Base-by-base conservation (phyloP, 1,284 basidiomycete species). In the Chiua sp. region DNA sequence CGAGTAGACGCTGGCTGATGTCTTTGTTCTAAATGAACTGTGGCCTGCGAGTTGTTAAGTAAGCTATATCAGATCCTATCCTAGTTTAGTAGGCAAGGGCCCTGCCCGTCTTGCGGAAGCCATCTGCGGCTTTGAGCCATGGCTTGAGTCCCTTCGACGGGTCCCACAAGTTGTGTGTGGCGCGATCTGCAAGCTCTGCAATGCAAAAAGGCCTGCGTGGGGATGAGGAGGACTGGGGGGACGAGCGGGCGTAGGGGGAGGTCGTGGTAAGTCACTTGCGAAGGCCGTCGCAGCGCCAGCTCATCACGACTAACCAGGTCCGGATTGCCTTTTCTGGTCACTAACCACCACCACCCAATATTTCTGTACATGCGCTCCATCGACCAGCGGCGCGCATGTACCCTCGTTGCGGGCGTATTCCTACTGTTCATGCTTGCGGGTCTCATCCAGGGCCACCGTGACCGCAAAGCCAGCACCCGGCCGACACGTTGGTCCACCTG, bases 401-500 rank as follows among this genome's bases (percentile, higher is more conserved):
- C 85, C 59, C 86, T 87, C 67, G 56, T 86, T 15, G 65, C 72
- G 16, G 79, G 74, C 59, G 73, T 86, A 30, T 77, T 85, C 60
- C 49, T 86, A 23, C 67, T 82, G 47, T 90, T 89, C 67, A 79
- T 85, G 76, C 79, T 86, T 51, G 79, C 82, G 0, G 87, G 87
- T 4, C 75, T 87, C 55, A 82, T 82, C 67, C 76, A 78, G 11
- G 79, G 80, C 13, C 76, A 73, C 28, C 66, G 69, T 59, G 65
- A 64, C 37, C 70, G 63, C 33, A 39, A 60, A 30, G 46, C 52
- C 7, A 58, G 59, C 23, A 28, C 49, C 35, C 56, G 51, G 15
- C 60, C 44, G 37, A 33, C 55, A 51, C 60, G 33, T 51, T 59
- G 71, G 4, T 51, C 59, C 54, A 63, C 46, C 55, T 68, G 65